A percentile compares a stretch with the other conserved stretches of the same genome.
Conservation (phyloP, 257 asterid genomes). For the Sherardia arvensis region DNA sequence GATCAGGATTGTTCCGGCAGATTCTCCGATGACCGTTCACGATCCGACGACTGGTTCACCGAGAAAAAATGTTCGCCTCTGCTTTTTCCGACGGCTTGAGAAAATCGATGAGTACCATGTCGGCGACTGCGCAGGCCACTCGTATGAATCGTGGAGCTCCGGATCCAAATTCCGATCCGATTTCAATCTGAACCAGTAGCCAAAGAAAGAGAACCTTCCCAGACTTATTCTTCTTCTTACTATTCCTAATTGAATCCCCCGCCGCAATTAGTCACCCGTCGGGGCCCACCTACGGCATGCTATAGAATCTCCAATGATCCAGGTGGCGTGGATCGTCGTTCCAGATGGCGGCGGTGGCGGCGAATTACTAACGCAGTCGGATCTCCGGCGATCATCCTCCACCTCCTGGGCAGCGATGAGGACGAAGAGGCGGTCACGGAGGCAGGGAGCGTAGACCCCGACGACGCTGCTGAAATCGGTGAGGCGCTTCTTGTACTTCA, state of each 20-base stretch:
- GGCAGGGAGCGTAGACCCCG: slow-evolving; percentile 92
- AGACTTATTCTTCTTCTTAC: slow-evolving; percentile 20
- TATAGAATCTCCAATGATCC: slow-evolving; percentile 26
- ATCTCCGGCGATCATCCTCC: slow-evolving; percentile 29
- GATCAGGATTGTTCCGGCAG: slow-evolving; percentile 40
- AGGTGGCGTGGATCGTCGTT: slow-evolving; percentile 12
- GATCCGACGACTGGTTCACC: slow-evolving; percentile 31
- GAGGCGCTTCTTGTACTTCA: slow-evolving; percentile 70
- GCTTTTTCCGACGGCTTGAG: slow-evolving; percentile 43
- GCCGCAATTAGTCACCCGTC: slow-evolving; percentile 13
- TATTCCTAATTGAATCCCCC: slow-evolving; percentile 2
- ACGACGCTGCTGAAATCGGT: slow-evolving; percentile 48
- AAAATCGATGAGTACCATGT: slow-evolving; percentile 48
- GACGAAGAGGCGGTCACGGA: slow-evolving; percentile 63
- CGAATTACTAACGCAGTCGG: slow-evolving; percentile 28
- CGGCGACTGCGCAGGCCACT: slow-evolving; percentile 24
- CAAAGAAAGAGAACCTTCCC: slow-evolving; percentile 16
- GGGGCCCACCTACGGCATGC: slow-evolving; percentile 43
- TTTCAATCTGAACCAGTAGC: slow-evolving; percentile 29
- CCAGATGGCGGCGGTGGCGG: slow-evolving; percentile 20
- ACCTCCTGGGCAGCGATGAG: slow-evolving; percentile 47
- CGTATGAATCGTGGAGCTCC: slow-evolving; percentile 16
- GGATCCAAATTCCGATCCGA: slow-evolving; percentile 21
- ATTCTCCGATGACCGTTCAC: slow-evolving; percentile 19
- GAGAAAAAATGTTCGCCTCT: slow-evolving; percentile 36